phyloP scores from a whole-genome alignment of 805 yeast genomes.

The Nakazawaea sp. region DNA sequence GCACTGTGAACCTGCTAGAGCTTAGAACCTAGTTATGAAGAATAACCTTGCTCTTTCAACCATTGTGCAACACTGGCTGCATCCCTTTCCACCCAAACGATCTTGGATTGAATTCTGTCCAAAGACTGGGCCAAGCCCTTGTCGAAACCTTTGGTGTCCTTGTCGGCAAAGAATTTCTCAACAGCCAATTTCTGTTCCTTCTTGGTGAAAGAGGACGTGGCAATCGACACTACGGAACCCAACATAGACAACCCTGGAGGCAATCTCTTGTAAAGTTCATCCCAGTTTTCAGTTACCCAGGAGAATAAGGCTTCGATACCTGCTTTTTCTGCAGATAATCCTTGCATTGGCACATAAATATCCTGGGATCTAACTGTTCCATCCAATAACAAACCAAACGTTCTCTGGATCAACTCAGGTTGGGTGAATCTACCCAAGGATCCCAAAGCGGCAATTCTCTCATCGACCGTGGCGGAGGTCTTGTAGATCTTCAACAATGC shows the following conservation, averaged over 20 bases:
- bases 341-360: slow-evolving; percentile 61
- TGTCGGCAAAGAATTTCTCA: slow-evolving; percentile 41
- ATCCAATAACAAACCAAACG: slow-evolving; percentile 55
- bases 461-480: slow-evolving; percentile 56
- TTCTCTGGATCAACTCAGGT: slow-evolving; percentile 43
- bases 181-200: slow-evolving; percentile 39
- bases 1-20: too few species aligned
- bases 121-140: slow-evolving; percentile 60
- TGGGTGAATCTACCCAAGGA: slow-evolving; percentile 60
- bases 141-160: slow-evolving; percentile 57
- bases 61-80: slow-evolving; percentile 37
- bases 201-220: slow-evolving; percentile 28
- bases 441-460: slow-evolving; percentile 63
- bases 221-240: slow-evolving; percentile 60
- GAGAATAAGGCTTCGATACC: slow-evolving; percentile 69
- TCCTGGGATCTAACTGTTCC: slow-evolving; percentile 59
- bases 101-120: slow-evolving; percentile 51
- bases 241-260: slow-evolving; percentile 83
- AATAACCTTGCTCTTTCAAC: slow-evolving; percentile 32
- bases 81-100: slow-evolving; percentile 55
- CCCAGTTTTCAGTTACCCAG: slow-evolving; percentile 74
- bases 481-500: slow-evolving; percentile 52
- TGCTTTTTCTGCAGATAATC: slow-evolving; percentile 52
- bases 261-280: slow-evolving; percentile 50
- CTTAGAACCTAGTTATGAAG: too few species aligned